Conservation (phyloP, 495 filamentous ascomycete genomes). For the Penicillium diatomitis region DNA sequence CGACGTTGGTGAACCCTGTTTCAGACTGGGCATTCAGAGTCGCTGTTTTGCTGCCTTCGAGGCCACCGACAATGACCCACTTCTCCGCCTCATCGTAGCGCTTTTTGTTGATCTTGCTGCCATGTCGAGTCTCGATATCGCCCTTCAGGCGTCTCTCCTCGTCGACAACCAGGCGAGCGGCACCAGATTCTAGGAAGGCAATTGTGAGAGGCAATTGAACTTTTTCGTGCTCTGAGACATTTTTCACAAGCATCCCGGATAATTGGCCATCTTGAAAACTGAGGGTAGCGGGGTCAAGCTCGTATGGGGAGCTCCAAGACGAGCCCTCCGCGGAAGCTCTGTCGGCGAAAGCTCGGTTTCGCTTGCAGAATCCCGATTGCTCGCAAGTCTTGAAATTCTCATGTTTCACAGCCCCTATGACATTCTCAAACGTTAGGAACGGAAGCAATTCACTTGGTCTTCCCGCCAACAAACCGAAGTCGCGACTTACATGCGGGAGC, state of each 20-base stretch:
- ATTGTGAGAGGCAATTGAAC: conserved; percentile 75
- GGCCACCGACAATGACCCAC: conserved; percentile 77
- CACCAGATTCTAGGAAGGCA: conserved; percentile 81
- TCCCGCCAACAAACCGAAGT: not conserved
- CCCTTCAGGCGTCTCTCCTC: conserved; percentile 84
- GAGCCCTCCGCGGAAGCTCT: conserved; percentile 51
- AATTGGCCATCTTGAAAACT: conserved; percentile 72
- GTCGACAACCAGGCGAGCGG: conserved; percentile 77
- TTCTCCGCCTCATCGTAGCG: conserved; percentile 85
- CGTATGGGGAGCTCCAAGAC: conserved; percentile 75
- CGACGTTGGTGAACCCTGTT: conserved; percentile 59
- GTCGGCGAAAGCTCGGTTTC: conserved; percentile 85
- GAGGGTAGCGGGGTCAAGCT: conserved; percentile 59
- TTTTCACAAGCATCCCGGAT: conserved; percentile 70
- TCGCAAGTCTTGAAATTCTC: conserved; percentile 93
- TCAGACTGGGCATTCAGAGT: conserved; percentile 48
- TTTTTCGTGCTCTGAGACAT: conserved; percentile 51
- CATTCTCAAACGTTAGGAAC: no score
- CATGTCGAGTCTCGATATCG: conserved; percentile 77
- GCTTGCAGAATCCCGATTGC: conserved; percentile 93
- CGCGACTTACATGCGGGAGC: conserved; percentile 28
- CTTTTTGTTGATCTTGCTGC: conserved; percentile 79
- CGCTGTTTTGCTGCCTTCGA: conserved; percentile 58
- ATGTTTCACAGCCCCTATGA: conserved; percentile 73
- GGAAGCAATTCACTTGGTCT: not conserved